phyloP scores from a whole-genome alignment of 2,329 filamentous ascomycete genomes.

The Pseudocercospora pini-densiflorae region DNA sequence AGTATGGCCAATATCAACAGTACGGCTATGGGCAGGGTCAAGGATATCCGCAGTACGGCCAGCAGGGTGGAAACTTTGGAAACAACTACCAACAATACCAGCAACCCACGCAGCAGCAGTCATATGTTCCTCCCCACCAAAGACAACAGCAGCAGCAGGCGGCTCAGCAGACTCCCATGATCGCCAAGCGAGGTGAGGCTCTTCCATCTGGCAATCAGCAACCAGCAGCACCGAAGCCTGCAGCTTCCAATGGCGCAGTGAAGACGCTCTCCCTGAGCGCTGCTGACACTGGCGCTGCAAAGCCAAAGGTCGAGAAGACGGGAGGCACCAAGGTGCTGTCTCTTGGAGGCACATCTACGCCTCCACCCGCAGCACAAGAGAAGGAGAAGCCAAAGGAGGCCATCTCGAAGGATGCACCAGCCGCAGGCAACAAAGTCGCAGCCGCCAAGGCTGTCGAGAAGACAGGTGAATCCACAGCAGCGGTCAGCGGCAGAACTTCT shows the following conservation, averaged over 20 bases:
- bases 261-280: conserved; percentile 65
- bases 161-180: conserved; percentile 59
- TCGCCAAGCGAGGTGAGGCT: conserved; percentile 64
- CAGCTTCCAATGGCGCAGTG: conserved; percentile 61
- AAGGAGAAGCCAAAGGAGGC: conserved; percentile 43
- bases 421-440: conserved; percentile 80
- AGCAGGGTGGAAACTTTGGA: conserved; percentile 49
- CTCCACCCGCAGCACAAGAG: conserved; percentile 55
- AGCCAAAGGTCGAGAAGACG: conserved; percentile 60
- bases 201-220: conserved; percentile 54
- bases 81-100: conserved; percentile 54
- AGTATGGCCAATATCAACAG: conserved; percentile 40
- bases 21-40: conserved; percentile 41
- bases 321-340: conserved; percentile 72
- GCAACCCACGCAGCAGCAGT: conserved; percentile 43
- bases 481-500: conserved; percentile 71
- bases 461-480: conserved; percentile 70
- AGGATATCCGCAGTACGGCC: conserved; percentile 43
- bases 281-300: conserved; percentile 50
- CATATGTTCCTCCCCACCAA: conserved; percentile 47
- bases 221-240: conserved; percentile 48
- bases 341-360: conserved; percentile 54
- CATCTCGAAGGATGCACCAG: conserved; percentile 51
- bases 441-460: conserved; percentile 92
- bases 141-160: conserved; percentile 54